Evolutionary conservation across 768 basidiomycete genomes (phyloP).

Genomic region (Mrakia hoshinonis): DNA sequence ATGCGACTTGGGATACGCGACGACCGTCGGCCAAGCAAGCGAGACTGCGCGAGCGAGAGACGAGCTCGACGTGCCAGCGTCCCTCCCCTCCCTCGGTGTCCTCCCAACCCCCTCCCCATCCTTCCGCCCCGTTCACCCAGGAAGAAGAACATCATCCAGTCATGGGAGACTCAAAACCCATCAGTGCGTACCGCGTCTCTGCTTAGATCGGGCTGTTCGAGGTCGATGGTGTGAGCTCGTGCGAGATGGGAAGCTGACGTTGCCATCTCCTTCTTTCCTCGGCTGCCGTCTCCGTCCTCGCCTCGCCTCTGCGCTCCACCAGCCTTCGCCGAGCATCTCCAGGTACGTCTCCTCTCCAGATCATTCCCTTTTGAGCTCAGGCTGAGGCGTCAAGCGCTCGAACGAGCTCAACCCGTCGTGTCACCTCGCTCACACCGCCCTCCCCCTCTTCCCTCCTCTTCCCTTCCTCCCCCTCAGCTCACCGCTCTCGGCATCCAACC

Average conservation of each 20-base stretch:
- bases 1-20: too few relatives aligned
- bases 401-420: not conserved
- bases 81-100: not conserved
- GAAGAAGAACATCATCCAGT: constrained; percentile 12
- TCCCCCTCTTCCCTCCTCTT: constrained; percentile 45
- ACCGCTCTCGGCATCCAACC: constrained; percentile 94
- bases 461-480: constrained; percentile 77
- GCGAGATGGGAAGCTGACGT: not conserved
- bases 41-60: not conserved
- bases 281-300: not conserved
- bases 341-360: constrained; percentile 35
- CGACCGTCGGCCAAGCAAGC: too few relatives aligned
- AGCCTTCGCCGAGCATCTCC: constrained; percentile 44
- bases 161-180: constrained; percentile 41
- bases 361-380: not conserved
- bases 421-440: not conserved
- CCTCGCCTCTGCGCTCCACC: not conserved
- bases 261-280: not conserved
- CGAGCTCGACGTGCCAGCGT: not conserved
- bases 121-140: constrained; percentile 10
- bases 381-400: not conserved
- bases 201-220: not conserved
- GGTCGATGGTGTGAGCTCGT: not conserved
- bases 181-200: constrained; percentile 33
- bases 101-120: constrained; percentile 1